Percentiles rank a stretch among this genome's conserved stretches.
phyloP scores from a whole-genome alignment of 495 filamentous ascomycete species.

The Penicillium lividum region DNA sequence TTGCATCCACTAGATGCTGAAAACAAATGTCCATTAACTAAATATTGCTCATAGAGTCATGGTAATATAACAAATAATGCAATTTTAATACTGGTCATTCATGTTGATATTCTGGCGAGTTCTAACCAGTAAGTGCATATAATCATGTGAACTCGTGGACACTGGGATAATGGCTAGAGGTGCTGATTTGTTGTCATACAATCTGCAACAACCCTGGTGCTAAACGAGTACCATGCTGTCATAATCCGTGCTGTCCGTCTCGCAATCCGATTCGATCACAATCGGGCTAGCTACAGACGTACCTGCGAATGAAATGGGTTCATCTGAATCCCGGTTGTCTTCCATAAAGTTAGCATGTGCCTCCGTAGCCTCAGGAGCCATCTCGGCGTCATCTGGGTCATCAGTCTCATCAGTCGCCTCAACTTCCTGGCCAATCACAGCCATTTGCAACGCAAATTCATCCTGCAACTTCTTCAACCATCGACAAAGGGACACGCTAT shows the following conservation, averaged over 20 bases:
- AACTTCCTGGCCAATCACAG: conserved; percentile 51
- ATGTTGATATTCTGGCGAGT: background rate
- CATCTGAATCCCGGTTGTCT: background rate
- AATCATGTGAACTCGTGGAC: background rate
- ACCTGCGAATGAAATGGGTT: background rate
- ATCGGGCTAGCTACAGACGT: conserved; percentile 2
- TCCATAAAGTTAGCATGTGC: background rate
- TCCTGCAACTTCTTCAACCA: conserved; percentile 73
- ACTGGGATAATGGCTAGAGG: background rate
- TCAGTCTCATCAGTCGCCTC: conserved; percentile 13
- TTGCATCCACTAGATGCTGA: background rate
- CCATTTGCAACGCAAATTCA: conserved; percentile 76
- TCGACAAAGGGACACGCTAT: conserved; percentile 56
- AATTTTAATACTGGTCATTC: background rate
- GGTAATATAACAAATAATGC: background rate
- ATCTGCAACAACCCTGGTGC: background rate
- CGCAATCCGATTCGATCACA: conserved; percentile 12
- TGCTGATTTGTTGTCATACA: background rate
- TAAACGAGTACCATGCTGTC: background rate
- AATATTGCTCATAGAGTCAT: background rate
- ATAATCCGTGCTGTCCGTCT: background rate
- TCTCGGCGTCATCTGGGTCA: background rate
- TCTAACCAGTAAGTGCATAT: background rate
- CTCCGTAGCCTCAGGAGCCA: background rate
- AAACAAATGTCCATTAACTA: too few relatives aligned